Base-by-base conservation (phyloP, 2,329 filamentous ascomycete species). In the Curvularia lunata region DNA sequence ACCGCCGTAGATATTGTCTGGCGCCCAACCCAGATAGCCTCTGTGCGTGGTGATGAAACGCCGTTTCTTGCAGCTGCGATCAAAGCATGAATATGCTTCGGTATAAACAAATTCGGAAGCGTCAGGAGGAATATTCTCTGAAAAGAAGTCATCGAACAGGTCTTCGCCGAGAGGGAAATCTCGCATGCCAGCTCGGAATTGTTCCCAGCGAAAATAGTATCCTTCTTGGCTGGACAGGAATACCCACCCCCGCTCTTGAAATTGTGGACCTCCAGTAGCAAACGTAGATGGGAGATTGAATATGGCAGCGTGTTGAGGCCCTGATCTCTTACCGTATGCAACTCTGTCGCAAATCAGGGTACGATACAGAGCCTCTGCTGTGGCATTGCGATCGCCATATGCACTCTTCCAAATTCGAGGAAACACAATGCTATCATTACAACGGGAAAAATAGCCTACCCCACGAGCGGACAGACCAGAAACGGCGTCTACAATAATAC, bases 301-400 rank as follows among this genome's bases (percentile, higher is more conserved):
- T 1, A 43, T 43, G 16, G 41, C 46, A 25, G 46, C 16, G 5
- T 48, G 46, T 7, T 37, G 46, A 13, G 30, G 12, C 28, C 32
- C 46, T 21, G 30, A 16, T 25, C 32, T 34, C 2, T 48, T 21
- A n/a, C 19, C 19, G 8, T 48, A 23, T 37, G 46, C 18, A 34
- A 37, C 46, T 37, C 46, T 48, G 28, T 48, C 46, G 5, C 28
- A 21, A 5, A 48, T 18, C 19, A 48, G 30, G 16, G 19, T 48
- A 32, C 46, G 46, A 48, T 48, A 48, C 19, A 48, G 25, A 34
- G 46, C 46, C 46, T 48, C 30, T 6, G 46, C 30, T 34, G 46
- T 48, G 28, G 46, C 46, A 23, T 37, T 32, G 6, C 19, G 46
- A 25, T 37, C 19, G 30, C 46, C 46, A n/a, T 48, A 48, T 16